Evolutionary conservation across 2,329 filamentous ascomycete species (phyloP), one percentile per base, ranked within the genome.

Genomic region (Botrytis tulipae): DNA sequence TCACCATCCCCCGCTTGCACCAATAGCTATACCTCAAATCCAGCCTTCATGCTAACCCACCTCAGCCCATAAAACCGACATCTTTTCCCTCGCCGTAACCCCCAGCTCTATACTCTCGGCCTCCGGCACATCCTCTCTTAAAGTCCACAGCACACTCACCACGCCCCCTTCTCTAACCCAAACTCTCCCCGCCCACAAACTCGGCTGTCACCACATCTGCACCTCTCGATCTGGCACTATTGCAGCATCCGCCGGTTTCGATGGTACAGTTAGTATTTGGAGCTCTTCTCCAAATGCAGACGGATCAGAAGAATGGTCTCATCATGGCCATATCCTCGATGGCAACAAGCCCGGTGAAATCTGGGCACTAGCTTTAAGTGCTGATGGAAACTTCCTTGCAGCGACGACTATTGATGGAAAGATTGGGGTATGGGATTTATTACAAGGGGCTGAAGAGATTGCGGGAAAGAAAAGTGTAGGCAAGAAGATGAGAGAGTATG

Each of bases 181-280:
- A 82, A 93, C 91, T 35, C 88, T 99, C 74, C 85, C 90, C 70
- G 88, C 89, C 77, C 96, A 99, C 84, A 91, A 91, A 77, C 88
- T 97, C 48, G 96, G 96, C 77, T 96, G 94, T 80, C 96, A 99
- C 83, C 96, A 99, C 83, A 85, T 98, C 68, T 91, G 90, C 75
- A 91, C 92, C 81, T 84, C 90, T 82, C 85, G 83, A 59, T 87
- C 92, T 77, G 94, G 94, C 61, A 89, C 86, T 71, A 86, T 90
- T 71, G 93, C 93, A 25, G 94, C 93, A 6, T 97, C 91, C 74
- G 93, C 91, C 22, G 97, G 96, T 0, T 99, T 99, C 80, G 93
- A 90, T 29, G 95, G 97, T 59, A 93, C 96, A 77, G 86, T 97
- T 71, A 95, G 93, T 83, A 85, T 97, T 78, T 99, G 96, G 96